Percentiles rank a stretch among this genome's conserved stretches.
These are phyloP conservation scores for Pterocarpus macrocarpus DNA, from an alignment of 306 rosid species.

Conservation along the genomic window DNA sequence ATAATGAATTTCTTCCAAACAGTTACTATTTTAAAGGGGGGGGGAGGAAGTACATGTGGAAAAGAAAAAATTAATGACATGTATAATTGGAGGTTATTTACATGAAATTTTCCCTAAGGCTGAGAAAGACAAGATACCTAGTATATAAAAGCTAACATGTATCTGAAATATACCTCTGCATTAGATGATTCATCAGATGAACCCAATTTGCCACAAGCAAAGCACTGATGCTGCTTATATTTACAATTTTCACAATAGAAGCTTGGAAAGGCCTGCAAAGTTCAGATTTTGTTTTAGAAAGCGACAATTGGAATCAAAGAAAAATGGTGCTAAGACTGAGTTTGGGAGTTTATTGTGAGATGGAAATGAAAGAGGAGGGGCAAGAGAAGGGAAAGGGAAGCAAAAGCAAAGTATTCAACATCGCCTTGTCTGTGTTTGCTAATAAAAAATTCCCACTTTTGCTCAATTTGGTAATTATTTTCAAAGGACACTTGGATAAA, in stretches of 20 bases:
- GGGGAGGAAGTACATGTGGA: background rate
- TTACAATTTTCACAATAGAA: constrained; percentile 71
- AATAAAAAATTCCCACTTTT: constrained; percentile 25
- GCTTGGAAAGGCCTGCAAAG: constrained; percentile 61
- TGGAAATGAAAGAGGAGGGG: background rate
- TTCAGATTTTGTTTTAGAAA: constrained; percentile 34
- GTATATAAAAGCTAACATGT: constrained; percentile 2
- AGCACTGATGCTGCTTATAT: constrained; percentile 73
- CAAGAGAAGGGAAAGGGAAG: background rate
- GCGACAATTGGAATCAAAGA: constrained; percentile 3
- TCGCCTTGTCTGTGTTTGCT: background rate
- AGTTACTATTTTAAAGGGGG: too few species aligned
- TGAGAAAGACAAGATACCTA: constrained; percentile 1
- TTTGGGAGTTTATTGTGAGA: constrained; percentile 25
- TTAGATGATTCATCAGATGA: constrained; percentile 63
- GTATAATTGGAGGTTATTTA: constrained; percentile 11
- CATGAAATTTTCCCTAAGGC: constrained; percentile 11
- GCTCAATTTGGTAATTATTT: constrained; percentile 27
- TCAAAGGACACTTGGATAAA: background rate
- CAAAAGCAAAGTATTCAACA: constrained; percentile 18
- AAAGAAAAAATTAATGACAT: constrained; percentile 16
- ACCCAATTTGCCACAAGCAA: constrained; percentile 72
- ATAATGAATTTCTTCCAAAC: too few species aligned
- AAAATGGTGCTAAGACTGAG: constrained; percentile 36
- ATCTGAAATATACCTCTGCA: constrained; percentile 64